Evolutionary conservation across 2,329 filamentous ascomycete genomes (phyloP).

Genomic region (Dothiorella sarmentorum): DNA sequence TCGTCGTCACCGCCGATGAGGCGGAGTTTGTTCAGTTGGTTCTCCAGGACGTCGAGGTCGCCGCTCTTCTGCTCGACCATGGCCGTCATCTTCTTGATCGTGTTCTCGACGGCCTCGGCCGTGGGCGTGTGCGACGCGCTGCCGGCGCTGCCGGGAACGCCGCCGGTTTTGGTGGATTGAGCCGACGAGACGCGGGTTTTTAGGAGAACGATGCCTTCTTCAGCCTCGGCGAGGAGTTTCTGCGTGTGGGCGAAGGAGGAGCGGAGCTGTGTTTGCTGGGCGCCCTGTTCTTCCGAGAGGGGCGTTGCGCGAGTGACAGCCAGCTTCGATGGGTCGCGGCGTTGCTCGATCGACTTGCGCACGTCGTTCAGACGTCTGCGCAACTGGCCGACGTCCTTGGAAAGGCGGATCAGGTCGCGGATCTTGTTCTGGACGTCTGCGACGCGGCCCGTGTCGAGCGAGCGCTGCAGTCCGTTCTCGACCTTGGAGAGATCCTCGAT

Average conservation of each 20-base stretch:
- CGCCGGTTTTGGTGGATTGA: conserved; percentile 48
- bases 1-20: conserved; percentile 6
- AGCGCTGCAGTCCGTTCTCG: conserved; percentile 59
- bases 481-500: conserved; percentile 64
- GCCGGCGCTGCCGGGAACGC: conserved; percentile 36
- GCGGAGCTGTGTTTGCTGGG: conserved; percentile 79
- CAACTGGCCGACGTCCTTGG: conserved; percentile 67
- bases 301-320: conserved; percentile 67
- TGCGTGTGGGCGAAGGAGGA: conserved; percentile 71
- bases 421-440: conserved; percentile 67
- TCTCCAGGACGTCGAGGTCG: conserved; percentile 86
- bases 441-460: conserved; percentile 66
- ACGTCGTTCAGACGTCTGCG: conserved; percentile 65
- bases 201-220: conserved; percentile 75
- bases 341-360: conserved; percentile 67
- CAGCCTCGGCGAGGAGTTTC: conserved; percentile 70
- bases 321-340: conserved; percentile 63
- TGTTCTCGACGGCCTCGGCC: conserved; percentile 86
- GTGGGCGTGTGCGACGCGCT: conserved; percentile 67
- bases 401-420: conserved; percentile 62
- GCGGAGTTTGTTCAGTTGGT: conserved; percentile 70
- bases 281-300: conserved; percentile 77
- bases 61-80: conserved; percentile 90
- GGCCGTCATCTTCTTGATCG: conserved; percentile 85
- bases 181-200: conserved; percentile 70